Percentiles rank a stretch among this genome's conserved stretches.
These are phyloP conservation scores for Bathelium albidoporum DNA, from an alignment of 495 filamentous ascomycete genomes.

Conservation along the genomic window DNA sequence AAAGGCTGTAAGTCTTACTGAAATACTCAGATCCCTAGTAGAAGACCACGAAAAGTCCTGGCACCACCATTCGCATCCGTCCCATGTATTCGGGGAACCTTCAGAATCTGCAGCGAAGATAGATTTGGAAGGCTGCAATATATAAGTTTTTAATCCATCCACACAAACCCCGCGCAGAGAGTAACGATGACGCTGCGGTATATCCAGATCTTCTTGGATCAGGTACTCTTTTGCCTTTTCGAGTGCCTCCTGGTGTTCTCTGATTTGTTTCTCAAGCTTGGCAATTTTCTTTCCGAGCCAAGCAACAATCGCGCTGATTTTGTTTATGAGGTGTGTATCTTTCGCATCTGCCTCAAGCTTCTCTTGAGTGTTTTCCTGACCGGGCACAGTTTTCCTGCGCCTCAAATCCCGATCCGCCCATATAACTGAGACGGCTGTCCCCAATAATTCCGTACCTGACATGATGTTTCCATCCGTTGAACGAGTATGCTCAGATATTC, in stretches of 20 bases:
- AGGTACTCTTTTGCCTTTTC: conserved; percentile 10
- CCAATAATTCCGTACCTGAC: conserved; percentile 7
- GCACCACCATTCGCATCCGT: conserved; percentile 18
- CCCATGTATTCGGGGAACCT: neutral
- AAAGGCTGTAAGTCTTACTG: conserved; percentile 11
- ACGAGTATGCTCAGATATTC: conserved; percentile 12
- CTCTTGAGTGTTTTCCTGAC: neutral
- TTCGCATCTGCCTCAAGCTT: conserved; percentile 7
- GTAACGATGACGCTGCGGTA: conserved; percentile 11
- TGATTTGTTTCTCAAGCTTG: conserved; percentile 10
- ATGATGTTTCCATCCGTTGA: conserved; percentile 6
- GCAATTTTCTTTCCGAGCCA: conserved; percentile 12
- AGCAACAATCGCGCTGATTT: conserved; percentile 13
- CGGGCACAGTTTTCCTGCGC: neutral
- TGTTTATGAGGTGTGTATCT: conserved; percentile 12
- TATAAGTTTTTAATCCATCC: conserved; percentile 18
- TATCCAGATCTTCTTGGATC: neutral
- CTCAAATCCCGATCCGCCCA: neutral
- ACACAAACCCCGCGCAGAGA: conserved; percentile 21
- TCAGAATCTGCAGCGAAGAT: conserved; percentile 4
- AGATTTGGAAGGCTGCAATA: conserved; percentile 10
- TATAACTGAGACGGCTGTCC: conserved; percentile 3
- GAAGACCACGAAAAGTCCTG: conserved; percentile 4
- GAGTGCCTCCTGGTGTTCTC: neutral
- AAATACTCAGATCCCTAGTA: neutral